Percentiles rank a stretch among this genome's conserved stretches.
Conservation (phyloP, 2,329 filamentous ascomycete species). For the Domatiomyces globalis region DNA sequence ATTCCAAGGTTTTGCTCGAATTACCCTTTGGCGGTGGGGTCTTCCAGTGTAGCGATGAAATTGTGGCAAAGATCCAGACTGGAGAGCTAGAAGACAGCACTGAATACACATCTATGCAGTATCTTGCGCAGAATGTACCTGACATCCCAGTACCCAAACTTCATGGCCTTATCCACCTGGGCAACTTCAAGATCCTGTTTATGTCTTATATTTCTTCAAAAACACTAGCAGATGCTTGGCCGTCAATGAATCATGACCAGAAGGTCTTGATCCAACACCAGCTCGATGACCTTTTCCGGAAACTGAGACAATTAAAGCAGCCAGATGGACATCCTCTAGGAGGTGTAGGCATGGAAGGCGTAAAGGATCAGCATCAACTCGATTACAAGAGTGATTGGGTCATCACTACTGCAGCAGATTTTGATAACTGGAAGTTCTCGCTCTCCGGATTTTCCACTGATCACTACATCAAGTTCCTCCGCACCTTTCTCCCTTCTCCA, state of each 20-base stretch:
- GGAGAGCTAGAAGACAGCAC: background rate
- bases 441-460: background rate
- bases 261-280: too few relatives aligned
- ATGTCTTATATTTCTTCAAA: background rate
- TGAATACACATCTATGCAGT: constrained; percentile 1
- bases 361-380: background rate
- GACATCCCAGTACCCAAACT: background rate
- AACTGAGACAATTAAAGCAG: too few relatives aligned
- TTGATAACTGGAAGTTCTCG: constrained; percentile 1
- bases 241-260: too few relatives aligned
- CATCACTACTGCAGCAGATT: background rate
- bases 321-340: background rate
- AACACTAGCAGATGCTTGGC: too few relatives aligned
- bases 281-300: too few relatives aligned
- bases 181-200: background rate
- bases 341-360: background rate
- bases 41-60: constrained; percentile 1
- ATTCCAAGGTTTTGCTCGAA: too few relatives aligned
- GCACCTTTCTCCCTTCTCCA: constrained; percentile 15
- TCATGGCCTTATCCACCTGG: background rate
- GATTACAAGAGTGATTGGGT: background rate
- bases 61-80: background rate
- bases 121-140: background rate
- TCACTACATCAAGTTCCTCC: background rate
- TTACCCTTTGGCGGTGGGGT: too few relatives aligned